Base-by-base conservation (phyloP, 108 stramenopile genomes). In the Stephanodiscus minutulus region DNA sequence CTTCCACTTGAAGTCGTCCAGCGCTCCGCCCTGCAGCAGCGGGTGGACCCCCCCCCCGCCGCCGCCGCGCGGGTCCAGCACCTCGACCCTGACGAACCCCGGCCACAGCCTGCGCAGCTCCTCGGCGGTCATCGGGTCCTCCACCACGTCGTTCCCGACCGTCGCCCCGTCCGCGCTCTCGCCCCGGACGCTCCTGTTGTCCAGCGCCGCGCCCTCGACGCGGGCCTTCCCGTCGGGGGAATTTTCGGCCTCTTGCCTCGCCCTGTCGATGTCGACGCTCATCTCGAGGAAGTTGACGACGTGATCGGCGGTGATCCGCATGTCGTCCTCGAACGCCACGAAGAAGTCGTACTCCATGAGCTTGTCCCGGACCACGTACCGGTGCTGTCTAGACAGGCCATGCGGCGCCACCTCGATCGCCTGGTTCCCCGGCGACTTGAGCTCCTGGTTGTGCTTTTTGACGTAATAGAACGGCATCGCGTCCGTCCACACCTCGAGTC, bases 291-390 rank as follows among this genome's bases (percentile, higher is more conserved):
- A 89, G 61, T 93, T 85, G 10, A 86, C 77, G 17, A 93, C 83
- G 20, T 89, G 88, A 63, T 86, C 83, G 0, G 83, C 92, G 22
- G 68, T 87, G 7, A 93, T 71, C 12, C 82, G 52, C 85, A 93
- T 89, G 58, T 90, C 89, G 67, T 93, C 92, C 60, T 93, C 89
- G 72, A 93, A 89, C 3, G 79, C 82, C 24, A 79, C 48, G 66
- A 93, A 93, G 52, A 89, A 64, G 48, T 93, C 92, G 66, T 93
- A 90, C 20, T 88, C 82, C 54, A 76, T 59, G 8, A 90, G 52
- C 59, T 90, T 89, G 65, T 93, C 92, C 54, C 82, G 74, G 52
- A 93, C 84, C 33, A 93, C 92, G 60, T 75, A 91, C 36, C 92
- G 85, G 76, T 93, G 92, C 56, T 93, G 92, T 56, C 92, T 77